phyloP scores from a whole-genome alignment of 306 rosid genomes.

The Citrullus amarus region DNA sequence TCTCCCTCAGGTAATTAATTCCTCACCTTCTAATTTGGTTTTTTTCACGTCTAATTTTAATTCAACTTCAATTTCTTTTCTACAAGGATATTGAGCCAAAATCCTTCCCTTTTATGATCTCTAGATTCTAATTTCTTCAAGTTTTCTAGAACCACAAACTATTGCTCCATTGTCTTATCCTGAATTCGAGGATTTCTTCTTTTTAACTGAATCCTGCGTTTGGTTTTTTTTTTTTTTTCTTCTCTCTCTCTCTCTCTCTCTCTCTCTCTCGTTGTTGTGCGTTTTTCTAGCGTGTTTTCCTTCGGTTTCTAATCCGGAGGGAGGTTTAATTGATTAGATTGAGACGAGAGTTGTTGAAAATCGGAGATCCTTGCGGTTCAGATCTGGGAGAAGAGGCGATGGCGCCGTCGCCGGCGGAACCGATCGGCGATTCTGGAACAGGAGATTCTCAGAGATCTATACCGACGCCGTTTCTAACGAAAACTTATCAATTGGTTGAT shows the following conservation, averaged over 20 bases:
- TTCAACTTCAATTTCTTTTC: background rate
- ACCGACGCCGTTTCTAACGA: conserved; percentile 85
- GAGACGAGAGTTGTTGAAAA: background rate
- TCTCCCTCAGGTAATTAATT: background rate
- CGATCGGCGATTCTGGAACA: conserved; percentile 49
- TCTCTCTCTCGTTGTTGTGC: background rate
- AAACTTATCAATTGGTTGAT: conserved; percentile 76
- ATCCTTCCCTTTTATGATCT: no score
- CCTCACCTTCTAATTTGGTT: background rate
- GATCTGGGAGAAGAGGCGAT: conserved; percentile 43
- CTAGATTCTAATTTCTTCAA: no score
- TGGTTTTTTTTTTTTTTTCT: no score
- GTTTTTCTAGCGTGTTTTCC: background rate
- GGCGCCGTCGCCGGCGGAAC: conserved; percentile 63
- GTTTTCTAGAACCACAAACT: background rate
- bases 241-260: no score
- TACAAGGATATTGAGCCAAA: background rate
- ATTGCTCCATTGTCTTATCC: no score
- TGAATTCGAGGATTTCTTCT: no score
- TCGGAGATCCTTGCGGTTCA: conserved; percentile 3
- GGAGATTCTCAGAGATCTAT: conserved; percentile 65
- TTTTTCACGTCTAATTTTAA: no score
- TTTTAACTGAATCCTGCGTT: no score
- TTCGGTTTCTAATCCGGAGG: background rate
- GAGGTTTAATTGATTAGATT: background rate